These are phyloP conservation scores for Casuarina equisetifolia DNA, from an alignment of 306 rosid genomes.

Conservation along the genomic window DNA sequence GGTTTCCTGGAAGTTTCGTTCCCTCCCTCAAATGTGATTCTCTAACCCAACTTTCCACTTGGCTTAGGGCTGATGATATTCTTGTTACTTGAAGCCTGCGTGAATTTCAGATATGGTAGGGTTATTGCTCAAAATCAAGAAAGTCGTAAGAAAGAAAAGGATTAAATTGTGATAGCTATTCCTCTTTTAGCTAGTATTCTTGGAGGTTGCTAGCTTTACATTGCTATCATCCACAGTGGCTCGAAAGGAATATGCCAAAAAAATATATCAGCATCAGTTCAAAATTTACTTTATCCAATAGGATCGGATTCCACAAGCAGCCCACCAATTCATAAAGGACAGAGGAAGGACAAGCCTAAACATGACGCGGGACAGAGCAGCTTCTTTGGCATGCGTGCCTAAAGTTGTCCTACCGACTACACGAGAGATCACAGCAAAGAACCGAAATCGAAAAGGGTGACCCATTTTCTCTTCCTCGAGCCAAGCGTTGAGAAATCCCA, in stretches of 20 bases:
- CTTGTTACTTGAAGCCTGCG: background rate
- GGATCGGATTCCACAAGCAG: constrained; percentile 74
- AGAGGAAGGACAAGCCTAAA: constrained; percentile 19
- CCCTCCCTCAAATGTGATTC: no score
- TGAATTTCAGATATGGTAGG: background rate
- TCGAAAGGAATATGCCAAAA: constrained; percentile 37
- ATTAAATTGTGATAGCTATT: background rate
- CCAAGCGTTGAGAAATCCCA: no score
- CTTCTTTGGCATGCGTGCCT: constrained; percentile 54
- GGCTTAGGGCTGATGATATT: no score
- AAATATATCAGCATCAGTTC: constrained; percentile 37
- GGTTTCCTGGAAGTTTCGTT: no score
- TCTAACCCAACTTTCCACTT: no score
- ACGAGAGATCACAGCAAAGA: background rate
- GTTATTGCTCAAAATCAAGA: background rate
- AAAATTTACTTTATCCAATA: constrained; percentile 48
- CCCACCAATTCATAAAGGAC: constrained; percentile 42
- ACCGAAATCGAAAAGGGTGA: no score
- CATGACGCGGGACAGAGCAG: constrained; percentile 50
- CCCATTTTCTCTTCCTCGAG: no score
- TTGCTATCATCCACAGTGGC: constrained; percentile 28
- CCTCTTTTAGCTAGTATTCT: constrained; percentile 2
- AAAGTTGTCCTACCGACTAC: constrained; percentile 30
- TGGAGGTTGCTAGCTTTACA: constrained; percentile 23
- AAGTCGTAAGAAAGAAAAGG: background rate